A percentile compares a stretch with the other conserved stretches of the same genome.
Conservation (phyloP, 1,139 yeast species). For the Debaryomyces sp. region DNA sequence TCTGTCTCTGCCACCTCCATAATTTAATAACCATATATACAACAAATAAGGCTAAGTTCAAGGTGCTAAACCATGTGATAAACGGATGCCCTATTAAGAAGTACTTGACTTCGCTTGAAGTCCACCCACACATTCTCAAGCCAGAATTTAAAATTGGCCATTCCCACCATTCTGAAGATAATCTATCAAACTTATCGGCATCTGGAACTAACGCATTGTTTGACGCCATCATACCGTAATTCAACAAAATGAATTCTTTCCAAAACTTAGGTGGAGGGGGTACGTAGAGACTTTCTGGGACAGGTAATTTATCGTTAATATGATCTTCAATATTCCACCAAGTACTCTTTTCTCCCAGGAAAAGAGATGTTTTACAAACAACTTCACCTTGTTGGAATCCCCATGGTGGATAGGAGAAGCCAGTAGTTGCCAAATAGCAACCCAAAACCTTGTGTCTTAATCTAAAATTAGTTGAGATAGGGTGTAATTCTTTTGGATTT, state of each 20-base stretch:
- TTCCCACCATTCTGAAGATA: constrained; percentile 79
- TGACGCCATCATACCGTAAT: constrained; percentile 78
- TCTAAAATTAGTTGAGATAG: constrained; percentile 70
- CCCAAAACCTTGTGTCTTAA: constrained; percentile 63
- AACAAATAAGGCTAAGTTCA: constrained; percentile 23
- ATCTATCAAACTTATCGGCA: constrained; percentile 61
- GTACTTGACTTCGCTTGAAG: constrained; percentile 48
- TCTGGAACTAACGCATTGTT: constrained; percentile 79
- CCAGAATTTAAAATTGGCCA: constrained; percentile 73
- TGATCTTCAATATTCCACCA: constrained; percentile 86
- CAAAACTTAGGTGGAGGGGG: constrained; percentile 73
- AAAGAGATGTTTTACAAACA: constrained; percentile 58
- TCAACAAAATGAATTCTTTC: constrained; percentile 68
- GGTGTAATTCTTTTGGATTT: constrained; percentile 51
- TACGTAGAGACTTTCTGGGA: constrained; percentile 42
- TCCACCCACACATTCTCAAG: constrained; percentile 73
- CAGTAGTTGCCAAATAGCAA: constrained; percentile 76
- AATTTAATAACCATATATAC: constrained; percentile 21
- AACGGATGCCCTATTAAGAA: constrained; percentile 70
- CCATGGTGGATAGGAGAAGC: constrained; percentile 74
- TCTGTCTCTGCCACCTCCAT: constrained; percentile 41
- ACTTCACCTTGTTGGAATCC: constrained; percentile 84
- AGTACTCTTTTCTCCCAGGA: constrained; percentile 61
- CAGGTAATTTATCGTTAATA: constrained; percentile 44
- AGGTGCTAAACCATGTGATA: constrained; percentile 61